These are phyloP conservation scores for Pythium sp. DNA, from an alignment of 352 stramenopile species.

Conservation along the genomic window DNA sequence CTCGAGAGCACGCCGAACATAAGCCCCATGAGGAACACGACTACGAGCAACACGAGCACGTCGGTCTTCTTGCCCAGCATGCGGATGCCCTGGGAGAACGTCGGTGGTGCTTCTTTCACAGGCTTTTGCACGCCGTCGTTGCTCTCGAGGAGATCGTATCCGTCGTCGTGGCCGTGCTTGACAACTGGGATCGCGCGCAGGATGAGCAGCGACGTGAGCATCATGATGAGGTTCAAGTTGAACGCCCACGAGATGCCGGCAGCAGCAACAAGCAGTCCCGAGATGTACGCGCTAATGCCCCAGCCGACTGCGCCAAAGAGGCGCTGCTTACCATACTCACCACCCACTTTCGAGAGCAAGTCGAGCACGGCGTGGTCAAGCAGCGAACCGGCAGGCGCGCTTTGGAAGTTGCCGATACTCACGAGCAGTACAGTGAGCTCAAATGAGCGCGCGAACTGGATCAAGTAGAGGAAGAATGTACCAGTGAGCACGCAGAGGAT, in stretches of 20 bases:
- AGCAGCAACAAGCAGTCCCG: slow-evolving; percentile 54
- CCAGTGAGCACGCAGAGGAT: slow-evolving; percentile 55
- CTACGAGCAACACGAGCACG: slow-evolving; percentile 62
- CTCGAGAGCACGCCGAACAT: slow-evolving; percentile 84
- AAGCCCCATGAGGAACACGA: slow-evolving; percentile 77
- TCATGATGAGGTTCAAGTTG: slow-evolving; percentile 56
- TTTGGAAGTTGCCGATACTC: slow-evolving; percentile 60
- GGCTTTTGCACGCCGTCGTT: slow-evolving; percentile 8
- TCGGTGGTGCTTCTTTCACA: slow-evolving; percentile 21
- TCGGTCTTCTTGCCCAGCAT: slow-evolving; percentile 44
- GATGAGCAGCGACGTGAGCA: slow-evolving; percentile 54
- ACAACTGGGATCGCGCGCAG: slow-evolving; percentile 60
- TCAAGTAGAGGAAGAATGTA: slow-evolving; percentile 50
- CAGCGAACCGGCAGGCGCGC: slow-evolving; percentile 53
- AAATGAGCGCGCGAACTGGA: slow-evolving; percentile 61
- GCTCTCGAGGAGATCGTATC: slow-evolving; percentile 24
- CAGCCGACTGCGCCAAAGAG: slow-evolving; percentile 77
- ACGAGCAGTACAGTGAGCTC: slow-evolving; percentile 49
- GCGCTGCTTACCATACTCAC: slow-evolving; percentile 83
- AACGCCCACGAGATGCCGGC: slow-evolving; percentile 76
- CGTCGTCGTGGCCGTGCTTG: slow-evolving; percentile 27
- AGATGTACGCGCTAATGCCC: slow-evolving; percentile 60
- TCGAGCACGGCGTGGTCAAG: slow-evolving; percentile 71
- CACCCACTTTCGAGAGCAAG: slow-evolving; percentile 60
- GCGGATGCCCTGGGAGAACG: slow-evolving; percentile 42